Percentiles rank a stretch among this genome's conserved stretches.
Evolutionary conservation across 352 stramenopile species (phyloP).

Genomic region (Proteromonas lacertae): DNA sequence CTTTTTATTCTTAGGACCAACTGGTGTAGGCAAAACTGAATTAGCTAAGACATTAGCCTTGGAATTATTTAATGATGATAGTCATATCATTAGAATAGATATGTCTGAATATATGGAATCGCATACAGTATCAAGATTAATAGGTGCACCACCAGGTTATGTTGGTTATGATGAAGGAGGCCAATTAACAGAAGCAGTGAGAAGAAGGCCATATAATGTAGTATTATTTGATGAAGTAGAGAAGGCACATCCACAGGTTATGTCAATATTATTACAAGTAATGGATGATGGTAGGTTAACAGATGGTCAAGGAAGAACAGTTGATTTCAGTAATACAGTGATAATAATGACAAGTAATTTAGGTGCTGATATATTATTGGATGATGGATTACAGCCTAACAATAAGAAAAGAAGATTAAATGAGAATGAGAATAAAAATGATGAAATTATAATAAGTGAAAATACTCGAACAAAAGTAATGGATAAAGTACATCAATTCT

Average conservation of each 20-base stretch:
- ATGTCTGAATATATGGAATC: conserved; percentile 92
- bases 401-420: conserved; percentile 9
- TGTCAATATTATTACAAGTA: conserved; percentile 71
- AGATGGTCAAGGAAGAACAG: conserved; percentile 54
- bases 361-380: conserved; percentile 51
- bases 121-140: conserved; percentile 49
- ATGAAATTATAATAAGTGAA: conserved; percentile 10
- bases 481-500: conserved; percentile 48
- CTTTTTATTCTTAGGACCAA: conserved; percentile 29
- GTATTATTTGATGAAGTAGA: conserved; percentile 90
- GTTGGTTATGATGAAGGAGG: conserved; percentile 73
- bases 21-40: conserved; percentile 71
- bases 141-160: conserved; percentile 37
- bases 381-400: conserved; percentile 14
- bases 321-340: conserved; percentile 87
- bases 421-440: conserved; percentile 5
- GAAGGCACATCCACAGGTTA: conserved; percentile 78
- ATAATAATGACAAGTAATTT: conserved; percentile 90
- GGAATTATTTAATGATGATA: conserved; percentile 75
- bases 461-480: conserved; percentile 38
- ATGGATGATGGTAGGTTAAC: conserved; percentile 65
- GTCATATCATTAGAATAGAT: conserved; percentile 64
- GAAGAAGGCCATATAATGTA: conserved; percentile 62
- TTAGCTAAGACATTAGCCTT: conserved; percentile 63
- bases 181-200: conserved; percentile 67